Evolutionary conservation across 2,329 filamentous ascomycete species (phyloP), one percentile per base, ranked within the genome.

Genomic region (Lachnellula willkommii): DNA sequence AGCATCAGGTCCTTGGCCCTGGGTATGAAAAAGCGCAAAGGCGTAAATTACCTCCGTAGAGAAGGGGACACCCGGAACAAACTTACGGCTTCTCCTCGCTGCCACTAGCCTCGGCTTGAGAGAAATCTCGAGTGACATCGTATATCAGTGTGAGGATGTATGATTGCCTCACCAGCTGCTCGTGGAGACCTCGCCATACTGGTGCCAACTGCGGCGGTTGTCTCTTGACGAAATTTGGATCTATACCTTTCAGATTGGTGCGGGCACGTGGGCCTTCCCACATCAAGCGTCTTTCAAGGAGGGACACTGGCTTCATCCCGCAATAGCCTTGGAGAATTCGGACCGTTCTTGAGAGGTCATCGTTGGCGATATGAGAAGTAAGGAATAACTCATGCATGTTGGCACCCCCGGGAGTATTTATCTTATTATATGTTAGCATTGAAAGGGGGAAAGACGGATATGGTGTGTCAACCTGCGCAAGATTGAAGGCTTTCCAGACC

Each of bases 321-420:
- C 79, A 81, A 59, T 82, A 74, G 17, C 82, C 82, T 55, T 79
- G 75, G 6, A 87, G 70, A 9, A 87, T 73, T 1, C 77, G 74
- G 53, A 78, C 75, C 20, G 77, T 77, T 55, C 71, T 74, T 49
- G 72, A 69, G 37, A 80, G 72, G 61, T 83, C 79, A 43, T 69
- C 72, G 53, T 79, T 75, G 17, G 74, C 72, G 52, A 86, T 74
- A 47, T 77, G 67, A 9, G 79, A 76, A 4, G 80, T 80, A 55
- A 85, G 74, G 63, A 83, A 84, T 17, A 85, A 70, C 68, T 85
- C 81, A 65, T 83, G 78, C 80, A 83, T 84, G 40, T 17, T 62
- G 52, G 26, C 24, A 17, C 14, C 11, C 12, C 14, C 24, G 22
- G 24, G 32, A 17, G 5, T 22, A 15, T 15, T 15, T 8, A 6